phyloP scores from a whole-genome alignment of 2,329 filamentous ascomycete genomes.

The Plenodomus tracheiphilus region DNA sequence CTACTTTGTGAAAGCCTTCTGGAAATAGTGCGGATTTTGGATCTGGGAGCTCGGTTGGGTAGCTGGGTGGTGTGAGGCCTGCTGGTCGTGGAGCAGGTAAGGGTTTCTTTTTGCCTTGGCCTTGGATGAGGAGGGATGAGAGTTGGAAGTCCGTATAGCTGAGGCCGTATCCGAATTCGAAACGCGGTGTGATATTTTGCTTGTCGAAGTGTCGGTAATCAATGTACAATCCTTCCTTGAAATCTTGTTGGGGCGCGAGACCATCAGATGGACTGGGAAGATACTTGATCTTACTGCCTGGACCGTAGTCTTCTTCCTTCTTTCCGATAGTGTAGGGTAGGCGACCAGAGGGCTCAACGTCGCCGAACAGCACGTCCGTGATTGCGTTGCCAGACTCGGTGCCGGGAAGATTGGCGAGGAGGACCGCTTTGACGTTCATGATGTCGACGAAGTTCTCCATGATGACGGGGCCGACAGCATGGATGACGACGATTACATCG shows the following conservation, averaged over 20 bases:
- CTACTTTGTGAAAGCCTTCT: conserved; percentile 60
- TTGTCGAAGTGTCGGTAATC: conserved; percentile 92
- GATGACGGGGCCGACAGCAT: conserved; percentile 81
- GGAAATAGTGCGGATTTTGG: conserved; percentile 65
- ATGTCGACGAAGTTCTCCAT: conserved; percentile 80
- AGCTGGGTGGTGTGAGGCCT: conserved; percentile 46
- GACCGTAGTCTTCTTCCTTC: conserved; percentile 74
- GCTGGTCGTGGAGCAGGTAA: conserved; percentile 40
- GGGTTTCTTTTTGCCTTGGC: conserved; percentile 50
- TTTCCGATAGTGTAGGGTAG: conserved; percentile 87
- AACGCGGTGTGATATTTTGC: conserved; percentile 71
- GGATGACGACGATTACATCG: conserved; percentile 79
- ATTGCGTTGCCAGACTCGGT: conserved; percentile 85
- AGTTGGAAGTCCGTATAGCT: conserved; percentile 77
- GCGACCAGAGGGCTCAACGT: conserved; percentile 76
- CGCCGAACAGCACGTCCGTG: conserved; percentile 77
- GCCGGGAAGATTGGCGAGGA: conserved; percentile 84
- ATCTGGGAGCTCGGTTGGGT: conserved; percentile 59
- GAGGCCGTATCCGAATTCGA: conserved; percentile 84
- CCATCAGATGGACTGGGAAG: conserved; percentile 60
- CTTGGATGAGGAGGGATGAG: conserved; percentile 53
- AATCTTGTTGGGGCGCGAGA: conserved; percentile 77
- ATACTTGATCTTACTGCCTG: conserved; percentile 69
- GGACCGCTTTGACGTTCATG: conserved; percentile 74
- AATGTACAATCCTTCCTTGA: conserved; percentile 79